Evolutionary conservation across 495 filamentous ascomycete genomes (phyloP), one percentile per base, ranked within the genome.

Genomic region (Ramalina intermedia): DNA sequence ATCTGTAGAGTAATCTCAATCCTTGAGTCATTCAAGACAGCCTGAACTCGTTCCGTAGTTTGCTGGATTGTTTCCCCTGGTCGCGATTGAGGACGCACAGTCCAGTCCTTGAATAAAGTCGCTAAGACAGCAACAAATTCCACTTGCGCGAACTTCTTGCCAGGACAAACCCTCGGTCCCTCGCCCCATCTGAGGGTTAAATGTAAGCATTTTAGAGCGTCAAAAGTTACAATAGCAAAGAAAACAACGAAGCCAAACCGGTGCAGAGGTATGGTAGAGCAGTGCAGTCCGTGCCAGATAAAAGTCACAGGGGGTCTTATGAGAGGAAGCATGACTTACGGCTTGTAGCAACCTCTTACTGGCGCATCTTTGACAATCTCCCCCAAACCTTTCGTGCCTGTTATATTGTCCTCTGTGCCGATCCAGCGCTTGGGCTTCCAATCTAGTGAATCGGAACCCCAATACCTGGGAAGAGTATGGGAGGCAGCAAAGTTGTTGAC

Each of bases 121-220:
- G 81, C 74, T 16, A 89, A 55, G 18, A 73, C 76, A 0, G 74
- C 76, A 14, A 80, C 66, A 53, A 87, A 63, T 62, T 87, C 81
- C 26, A 85, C 82, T 59, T 85, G 78, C 1, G 82, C 79, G 42
- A 88, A 82, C 35, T 79, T 73, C 29, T 76, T 69, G 12, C 84
- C 83, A n/a, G 85, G 62, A 58, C 84, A 89, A 5, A 76, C 73
- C 5, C 83, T 71, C 39, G 69, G 62, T 2, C 84, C 83, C 21
- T 85, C 82, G 46, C 73, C 79, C 60, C 86, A 89, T 1, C 29
- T 33, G 50, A 11, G 1, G 65, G 65, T 2, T 49, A 49, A 11
- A 63, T 51, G 5, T 33, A 9, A 33, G 29, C 29, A 33, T 4
- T 33, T 33, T 33, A 8, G 29, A 6, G 29, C 29, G 29, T 33